Conservation (phyloP, 768 basidiomycete species). For the Tulasnella sp. region DNA sequence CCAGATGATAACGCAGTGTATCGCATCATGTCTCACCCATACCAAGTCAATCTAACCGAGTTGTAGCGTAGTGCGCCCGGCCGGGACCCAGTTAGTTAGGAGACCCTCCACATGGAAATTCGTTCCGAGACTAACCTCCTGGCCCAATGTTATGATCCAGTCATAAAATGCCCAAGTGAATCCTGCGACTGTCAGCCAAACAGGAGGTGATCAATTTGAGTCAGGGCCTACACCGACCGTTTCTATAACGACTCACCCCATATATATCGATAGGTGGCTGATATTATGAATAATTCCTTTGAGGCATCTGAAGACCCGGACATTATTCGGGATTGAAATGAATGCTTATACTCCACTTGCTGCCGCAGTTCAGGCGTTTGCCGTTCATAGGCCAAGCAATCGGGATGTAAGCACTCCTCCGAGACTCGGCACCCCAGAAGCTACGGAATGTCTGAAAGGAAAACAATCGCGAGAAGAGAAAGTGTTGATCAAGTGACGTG, state of each 20-base stretch:
- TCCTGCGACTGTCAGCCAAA: not conserved
- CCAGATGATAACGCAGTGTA: too few relatives aligned
- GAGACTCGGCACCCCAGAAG: too few relatives aligned
- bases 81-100: not conserved
- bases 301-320: too few relatives aligned
- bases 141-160: conserved; percentile 16
- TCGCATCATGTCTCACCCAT: not conserved
- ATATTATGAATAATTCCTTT: not conserved
- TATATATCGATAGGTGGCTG: not conserved
- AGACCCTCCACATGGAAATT: not conserved
- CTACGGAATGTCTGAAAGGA: too few relatives aligned
- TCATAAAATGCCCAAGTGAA: conserved; percentile 16
- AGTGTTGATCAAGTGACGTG: too few relatives aligned
- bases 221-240: not conserved
- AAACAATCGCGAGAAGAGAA: too few relatives aligned
- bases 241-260: not conserved
- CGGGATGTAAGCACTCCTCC: too few relatives aligned
- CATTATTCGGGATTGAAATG: too few relatives aligned
- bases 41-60: not conserved
- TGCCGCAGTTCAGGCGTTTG: too few relatives aligned
- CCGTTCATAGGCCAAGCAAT: too few relatives aligned
- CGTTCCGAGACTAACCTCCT: conserved; percentile 2
- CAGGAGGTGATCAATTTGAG: not conserved
- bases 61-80: not conserved
- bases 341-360: not conserved